Base-by-base conservation (phyloP, 768 basidiomycete species). In the Hebeloma cylindrosporum region DNA sequence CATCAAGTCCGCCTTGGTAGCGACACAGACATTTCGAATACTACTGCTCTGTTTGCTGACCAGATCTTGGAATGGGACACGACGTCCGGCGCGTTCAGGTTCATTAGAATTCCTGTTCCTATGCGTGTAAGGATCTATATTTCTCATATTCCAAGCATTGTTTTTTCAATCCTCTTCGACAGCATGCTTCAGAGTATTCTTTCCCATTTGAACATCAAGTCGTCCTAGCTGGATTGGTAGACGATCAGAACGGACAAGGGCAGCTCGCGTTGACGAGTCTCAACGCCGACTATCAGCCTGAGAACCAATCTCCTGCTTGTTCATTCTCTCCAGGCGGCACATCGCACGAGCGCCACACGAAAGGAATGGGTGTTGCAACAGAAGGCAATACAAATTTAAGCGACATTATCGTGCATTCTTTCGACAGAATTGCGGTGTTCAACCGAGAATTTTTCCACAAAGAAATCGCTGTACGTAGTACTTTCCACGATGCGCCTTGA, bases 341-440 rank as follows among this genome's bases (percentile, higher is more conserved):
- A 21, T 47, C 50, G 25, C 35, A 38, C 26, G 50, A 51, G 10
- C 35, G 45, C 11, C 25, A 3, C 9, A 41, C 22, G 18, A 32
- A 47, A 47, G 40, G 41, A 27, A 41, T 51, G 49, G 39, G 49
- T 22, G 32, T 51, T 8, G 44, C 18, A 23, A 26, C 14, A 20
- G 39, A 51, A 39, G 45, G 46, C 6, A 43, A 29, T 29, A 47
- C 50, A 27, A 27, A 47, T 16, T 22, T 22, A 16, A 51, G 45
- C 30, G 27, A 48, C 28, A 43, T 51, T 17, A 35, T 51, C 23
- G 33, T 51, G 34, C 50, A 51, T 29, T 42, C 45, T 43, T 51
- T 51, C 41, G 50, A 51, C 46, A 47, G 50, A 43, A 51, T 51
- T 33, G 50, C 46, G 3, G 46, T 51, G 27, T 47, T 42, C 39